phyloP scores from a whole-genome alignment of 2,329 filamentous ascomycete species.

The Arthrobotrys sinensis region DNA sequence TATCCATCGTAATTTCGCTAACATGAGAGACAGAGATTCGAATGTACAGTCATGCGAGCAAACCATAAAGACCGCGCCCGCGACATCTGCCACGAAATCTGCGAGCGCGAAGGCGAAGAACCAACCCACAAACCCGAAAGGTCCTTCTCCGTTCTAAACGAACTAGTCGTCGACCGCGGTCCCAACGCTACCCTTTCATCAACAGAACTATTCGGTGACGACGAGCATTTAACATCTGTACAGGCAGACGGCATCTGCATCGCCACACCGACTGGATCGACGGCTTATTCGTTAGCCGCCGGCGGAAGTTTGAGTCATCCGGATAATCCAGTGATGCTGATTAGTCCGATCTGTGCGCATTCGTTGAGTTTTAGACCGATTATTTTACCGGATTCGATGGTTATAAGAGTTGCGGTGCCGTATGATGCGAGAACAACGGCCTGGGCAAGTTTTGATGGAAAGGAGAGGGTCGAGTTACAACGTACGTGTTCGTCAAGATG shows the following conservation, averaged over 20 bases:
- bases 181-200: constrained; percentile 95
- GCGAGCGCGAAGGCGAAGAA: constrained; percentile 83
- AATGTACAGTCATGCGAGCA: constrained; percentile 64
- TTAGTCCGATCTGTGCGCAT: constrained; percentile 94
- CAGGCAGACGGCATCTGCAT: constrained; percentile 94
- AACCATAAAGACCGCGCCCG: constrained; percentile 55
- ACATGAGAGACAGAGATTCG: constrained; percentile 18
- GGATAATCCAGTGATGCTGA: constrained; percentile 94
- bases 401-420: constrained; percentile 91
- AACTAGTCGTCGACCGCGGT: constrained; percentile 94
- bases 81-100: constrained; percentile 74
- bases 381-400: constrained; percentile 95
- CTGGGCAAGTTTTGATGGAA: constrained; percentile 98
- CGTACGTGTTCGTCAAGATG: constrained; percentile 67
- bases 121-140: constrained; percentile 87
- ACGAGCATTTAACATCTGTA: constrained; percentile 94
- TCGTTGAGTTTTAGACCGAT: constrained; percentile 97
- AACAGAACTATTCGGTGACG: constrained; percentile 92
- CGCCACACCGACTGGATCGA: constrained; percentile 93
- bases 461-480: constrained; percentile 84
- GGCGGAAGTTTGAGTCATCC: constrained; percentile 96
- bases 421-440: constrained; percentile 90
- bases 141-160: constrained; percentile 92
- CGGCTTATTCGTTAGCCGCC: constrained; percentile 94
- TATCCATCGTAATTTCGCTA: neutral